Evolutionary conservation across 2,329 filamentous ascomycete genomes (phyloP).

Genomic region (Fusarium haematococcum): DNA sequence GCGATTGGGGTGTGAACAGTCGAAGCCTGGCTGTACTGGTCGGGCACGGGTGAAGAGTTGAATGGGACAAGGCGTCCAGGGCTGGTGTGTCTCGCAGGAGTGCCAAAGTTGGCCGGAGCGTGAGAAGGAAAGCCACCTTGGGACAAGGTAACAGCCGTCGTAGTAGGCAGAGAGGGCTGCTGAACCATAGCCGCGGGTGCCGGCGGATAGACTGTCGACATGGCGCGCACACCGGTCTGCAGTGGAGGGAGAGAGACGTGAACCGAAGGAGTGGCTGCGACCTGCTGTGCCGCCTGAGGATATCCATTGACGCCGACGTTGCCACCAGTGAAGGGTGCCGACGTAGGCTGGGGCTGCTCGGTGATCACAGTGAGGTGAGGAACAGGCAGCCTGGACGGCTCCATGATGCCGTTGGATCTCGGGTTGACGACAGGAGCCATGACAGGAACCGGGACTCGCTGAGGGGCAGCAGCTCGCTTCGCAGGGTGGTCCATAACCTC

Average conservation of each 20-base stretch:
- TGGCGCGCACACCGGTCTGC: slow-evolving; percentile 72
- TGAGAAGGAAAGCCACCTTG: slow-evolving; percentile 45
- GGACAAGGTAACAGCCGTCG: slow-evolving; percentile 40
- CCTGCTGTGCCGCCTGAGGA: slow-evolving; percentile 43
- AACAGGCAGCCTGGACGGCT: slow-evolving; percentile 68
- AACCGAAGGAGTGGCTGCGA: slow-evolving; percentile 47
- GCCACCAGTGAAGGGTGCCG: slow-evolving; percentile 47
- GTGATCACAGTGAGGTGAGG: slow-evolving; percentile 78
- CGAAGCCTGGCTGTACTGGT: slow-evolving; percentile 66
- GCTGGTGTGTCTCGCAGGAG: slow-evolving; percentile 66
- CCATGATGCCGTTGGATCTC: slow-evolving; percentile 37
- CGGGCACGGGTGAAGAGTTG: slow-evolving; percentile 76
- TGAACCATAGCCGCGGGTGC: slow-evolving; percentile 57
- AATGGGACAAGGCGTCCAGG: slow-evolving; percentile 61
- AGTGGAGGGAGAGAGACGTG: slow-evolving; percentile 72
- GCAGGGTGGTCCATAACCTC: slow-evolving; percentile 65
- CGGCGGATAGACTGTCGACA: slow-evolving; percentile 80
- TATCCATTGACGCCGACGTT: slow-evolving; percentile 54
- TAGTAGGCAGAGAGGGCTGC: slow-evolving; percentile 45
- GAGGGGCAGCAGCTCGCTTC: slow-evolving; percentile 58
- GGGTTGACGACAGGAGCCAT: slow-evolving; percentile 31
- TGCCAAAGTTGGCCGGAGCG: slow-evolving; percentile 56
- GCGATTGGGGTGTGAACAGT: slow-evolving; percentile 67
- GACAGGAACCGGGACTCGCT: slow-evolving; percentile 31
- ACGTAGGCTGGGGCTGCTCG: slow-evolving; percentile 45